Evolutionary conservation across 768 basidiomycete genomes (phyloP).

Genomic region (Dentipellis sp.): DNA sequence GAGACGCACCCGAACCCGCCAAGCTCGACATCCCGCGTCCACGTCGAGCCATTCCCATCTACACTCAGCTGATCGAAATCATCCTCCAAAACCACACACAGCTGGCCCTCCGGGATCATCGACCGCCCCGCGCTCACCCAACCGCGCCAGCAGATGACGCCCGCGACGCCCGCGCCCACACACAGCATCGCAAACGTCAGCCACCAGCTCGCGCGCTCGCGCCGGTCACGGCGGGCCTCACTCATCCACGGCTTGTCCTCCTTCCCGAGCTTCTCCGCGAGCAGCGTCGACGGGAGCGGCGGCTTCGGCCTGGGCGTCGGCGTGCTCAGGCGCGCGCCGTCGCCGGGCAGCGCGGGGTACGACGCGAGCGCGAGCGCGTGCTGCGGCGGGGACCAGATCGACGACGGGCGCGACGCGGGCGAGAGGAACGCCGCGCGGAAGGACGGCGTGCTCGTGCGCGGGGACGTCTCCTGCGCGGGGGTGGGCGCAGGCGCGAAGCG

Average conservation of each 20-base stretch:
- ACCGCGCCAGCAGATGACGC: conserved; percentile 35
- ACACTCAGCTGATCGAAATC: conserved; percentile 39
- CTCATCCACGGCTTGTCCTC: conserved; percentile 41
- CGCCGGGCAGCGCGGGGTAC: conserved; percentile 14
- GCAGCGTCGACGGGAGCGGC: conserved; percentile 36
- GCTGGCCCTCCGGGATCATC: conserved; percentile 24
- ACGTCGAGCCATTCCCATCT: conserved; percentile 21
- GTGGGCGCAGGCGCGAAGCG: background rate
- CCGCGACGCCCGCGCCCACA: conserved; percentile 33
- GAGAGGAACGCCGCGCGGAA: conserved; percentile 67
- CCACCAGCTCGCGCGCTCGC: conserved; percentile 37
- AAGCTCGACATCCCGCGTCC: conserved; percentile 42
- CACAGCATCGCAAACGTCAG: conserved; percentile 33
- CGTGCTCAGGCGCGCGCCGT: conserved; percentile 1
- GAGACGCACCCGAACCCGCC: conserved; percentile 38
- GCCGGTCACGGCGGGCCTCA: conserved; percentile 27
- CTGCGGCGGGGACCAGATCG: conserved; percentile 54
- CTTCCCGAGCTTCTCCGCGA: conserved; percentile 39
- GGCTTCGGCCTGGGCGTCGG: conserved; percentile 10
- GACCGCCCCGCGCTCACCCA: conserved; percentile 25
- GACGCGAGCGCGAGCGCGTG: conserved; percentile 16
- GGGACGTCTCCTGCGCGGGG: conserved; percentile 2
- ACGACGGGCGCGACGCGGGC: conserved; percentile 57
- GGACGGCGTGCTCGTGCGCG: background rate
- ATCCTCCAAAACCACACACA: conserved; percentile 41